These are phyloP conservation scores for Epichloe gansuensis DNA, from an alignment of 2,329 filamentous ascomycete species.

Conservation along the genomic window DNA sequence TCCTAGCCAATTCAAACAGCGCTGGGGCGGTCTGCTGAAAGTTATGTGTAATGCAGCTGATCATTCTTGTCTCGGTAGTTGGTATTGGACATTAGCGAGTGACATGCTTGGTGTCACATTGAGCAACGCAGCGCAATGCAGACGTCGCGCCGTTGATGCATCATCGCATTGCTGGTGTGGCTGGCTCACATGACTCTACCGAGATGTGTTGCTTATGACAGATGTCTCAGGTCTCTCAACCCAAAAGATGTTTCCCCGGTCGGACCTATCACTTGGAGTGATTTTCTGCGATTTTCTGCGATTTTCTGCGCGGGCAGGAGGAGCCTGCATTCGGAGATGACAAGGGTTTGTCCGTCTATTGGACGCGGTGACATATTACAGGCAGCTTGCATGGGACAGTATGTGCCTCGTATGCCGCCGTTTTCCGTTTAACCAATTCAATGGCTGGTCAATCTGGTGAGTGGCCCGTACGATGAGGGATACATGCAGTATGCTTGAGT, in stretches of 20 bases:
- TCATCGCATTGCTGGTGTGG: background rate
- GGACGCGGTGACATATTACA: background rate
- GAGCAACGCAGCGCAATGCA: background rate
- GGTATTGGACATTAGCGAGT: background rate
- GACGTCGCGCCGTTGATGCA: background rate
- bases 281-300: background rate
- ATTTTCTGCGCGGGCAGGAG: background rate
- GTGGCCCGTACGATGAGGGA: constrained; percentile 3
- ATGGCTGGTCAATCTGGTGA: background rate
- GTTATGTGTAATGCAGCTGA: no score
- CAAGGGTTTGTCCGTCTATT: background rate
- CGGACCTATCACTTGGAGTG: background rate
- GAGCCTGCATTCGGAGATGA: background rate
- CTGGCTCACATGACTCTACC: constrained; percentile 2
- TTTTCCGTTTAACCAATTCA: background rate
- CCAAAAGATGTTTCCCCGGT: background rate
- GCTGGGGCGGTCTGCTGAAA: no score
- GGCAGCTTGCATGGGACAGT: background rate
- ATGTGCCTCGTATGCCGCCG: background rate
- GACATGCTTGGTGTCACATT: background rate
- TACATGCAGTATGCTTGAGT: background rate
- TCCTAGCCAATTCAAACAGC: no score
- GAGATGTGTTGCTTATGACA: background rate
- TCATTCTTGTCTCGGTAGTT: background rate
- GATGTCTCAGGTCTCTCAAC: background rate